Base-by-base conservation (phyloP, 805 yeast genomes). In the Yamadazyma nakazawae region DNA sequence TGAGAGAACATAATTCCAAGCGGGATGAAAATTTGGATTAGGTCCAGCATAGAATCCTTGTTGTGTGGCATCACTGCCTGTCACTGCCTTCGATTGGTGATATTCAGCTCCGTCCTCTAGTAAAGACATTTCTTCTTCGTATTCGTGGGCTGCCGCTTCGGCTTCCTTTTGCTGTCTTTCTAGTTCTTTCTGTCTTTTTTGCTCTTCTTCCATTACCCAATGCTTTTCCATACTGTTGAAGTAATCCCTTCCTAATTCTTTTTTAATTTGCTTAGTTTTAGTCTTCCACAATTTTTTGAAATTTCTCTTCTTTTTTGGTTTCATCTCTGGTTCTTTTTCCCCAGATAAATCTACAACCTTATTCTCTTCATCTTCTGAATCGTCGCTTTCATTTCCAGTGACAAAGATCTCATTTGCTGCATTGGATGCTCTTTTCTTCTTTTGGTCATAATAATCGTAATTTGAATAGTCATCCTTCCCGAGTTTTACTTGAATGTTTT, bases 1-100 rank as follows among this genome's bases (percentile, higher is more conserved):
- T 9, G 73, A 66, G 18, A 70, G 56, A 14, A 69, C 26, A 47
- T 63, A 65, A 42, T 62, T 63, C 76, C 76, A 71, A 10, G 58
- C 45, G 2, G 74, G 74, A 44, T 62, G 62, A 45, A 68, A 69
- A 13, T 65, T 51, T 6, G 63, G 62, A 28, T 49, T 51, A 8
- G 37, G 55, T 1, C 52, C 53, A 12, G 55, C 53, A 36, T 50
- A 7, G 51, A 54, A 52, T 5, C 28, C 36, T 17, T 30, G 19
- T 9, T 16, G 11, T 13, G 34, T 5, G 2, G 26, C 19, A 12
- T 28, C 32, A 28, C 11, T 13, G 7, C 6, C 24, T 21, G 24
- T 5, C 24, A 21, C 7, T 21, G 24, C 24, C 24, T 21, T 21
- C 7, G 24, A 5, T 5, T 21, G 24, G 24, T 21, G 6, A 21